These are phyloP conservation scores for Xerocomellus amylosporus DNA, from an alignment of 768 basidiomycete genomes.

Conservation along the genomic window DNA sequence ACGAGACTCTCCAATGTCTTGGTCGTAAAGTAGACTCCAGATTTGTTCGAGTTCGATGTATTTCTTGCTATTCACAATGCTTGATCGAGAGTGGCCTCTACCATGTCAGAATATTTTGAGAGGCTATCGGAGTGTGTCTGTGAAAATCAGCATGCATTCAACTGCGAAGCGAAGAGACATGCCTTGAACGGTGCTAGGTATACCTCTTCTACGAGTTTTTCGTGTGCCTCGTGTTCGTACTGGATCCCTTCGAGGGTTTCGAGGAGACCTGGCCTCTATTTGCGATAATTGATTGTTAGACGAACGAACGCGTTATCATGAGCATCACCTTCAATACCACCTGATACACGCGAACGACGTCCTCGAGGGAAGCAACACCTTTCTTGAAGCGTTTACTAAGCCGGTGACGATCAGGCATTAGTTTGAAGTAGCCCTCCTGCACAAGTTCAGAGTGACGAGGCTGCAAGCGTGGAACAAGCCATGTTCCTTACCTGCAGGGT, in stretches of 20 bases:
- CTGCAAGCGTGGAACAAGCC: no score
- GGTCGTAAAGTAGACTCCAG: conserved; percentile 89
- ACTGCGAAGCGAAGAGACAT: conserved; percentile 9
- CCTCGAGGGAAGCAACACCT: conserved; percentile 79
- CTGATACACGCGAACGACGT: conserved; percentile 95
- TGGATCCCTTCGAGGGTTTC: conserved; percentile 54
- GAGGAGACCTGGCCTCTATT: conserved; percentile 73
- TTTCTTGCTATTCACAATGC: conserved; percentile 36
- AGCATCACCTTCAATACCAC: conserved; percentile 71
- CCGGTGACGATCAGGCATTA: conserved; percentile 92
- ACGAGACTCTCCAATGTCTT: conserved; percentile 65
- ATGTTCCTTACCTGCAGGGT: conserved; percentile 60
- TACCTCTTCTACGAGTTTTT: conserved; percentile 58
- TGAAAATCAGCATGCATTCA: neutral
- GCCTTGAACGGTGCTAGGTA: conserved; percentile 64
- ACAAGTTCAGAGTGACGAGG: conserved; percentile 2
- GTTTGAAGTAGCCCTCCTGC: conserved; percentile 82
- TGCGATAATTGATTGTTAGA: neutral
- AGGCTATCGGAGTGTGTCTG: conserved; percentile 65
- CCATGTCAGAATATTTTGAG: conserved; percentile 86
- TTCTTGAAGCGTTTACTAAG: conserved; percentile 91
- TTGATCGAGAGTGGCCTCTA: conserved; percentile 88
- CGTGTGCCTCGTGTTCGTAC: conserved; percentile 45
- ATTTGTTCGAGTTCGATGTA: conserved; percentile 84
- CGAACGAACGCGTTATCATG: neutral